Percentiles rank a stretch among this genome's conserved stretches.
Evolutionary conservation across 352 stramenopile genomes (phyloP).

Genomic region (Aphanomyces cochlioides): DNA sequence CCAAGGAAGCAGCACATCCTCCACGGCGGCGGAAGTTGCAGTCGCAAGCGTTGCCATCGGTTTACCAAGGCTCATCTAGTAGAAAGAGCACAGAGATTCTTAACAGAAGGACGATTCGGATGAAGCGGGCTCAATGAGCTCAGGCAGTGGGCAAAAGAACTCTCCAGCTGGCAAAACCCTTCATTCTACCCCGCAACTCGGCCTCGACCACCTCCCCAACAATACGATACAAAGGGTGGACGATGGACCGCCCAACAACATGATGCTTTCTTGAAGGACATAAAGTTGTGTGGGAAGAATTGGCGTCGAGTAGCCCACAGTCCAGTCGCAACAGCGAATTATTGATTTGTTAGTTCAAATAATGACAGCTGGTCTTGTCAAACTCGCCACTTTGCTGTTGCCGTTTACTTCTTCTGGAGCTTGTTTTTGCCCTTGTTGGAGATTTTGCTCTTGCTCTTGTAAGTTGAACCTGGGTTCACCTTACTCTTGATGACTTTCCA

Average conservation of each 20-base stretch:
- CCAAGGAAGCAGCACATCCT: conserved; percentile 69
- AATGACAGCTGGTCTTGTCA: too few species aligned
- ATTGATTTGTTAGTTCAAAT: too few species aligned
- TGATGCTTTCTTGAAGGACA: conserved; percentile 77
- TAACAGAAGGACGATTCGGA: conserved; percentile 44
- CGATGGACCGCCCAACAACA: conserved; percentile 88
- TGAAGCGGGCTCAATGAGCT: conserved; percentile 20
- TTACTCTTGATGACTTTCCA: too few species aligned
- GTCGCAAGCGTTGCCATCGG: conserved; percentile 78
- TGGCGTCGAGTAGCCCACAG: conserved; percentile 71
- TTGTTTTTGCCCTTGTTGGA: too few species aligned
- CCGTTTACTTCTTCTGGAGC: too few species aligned
- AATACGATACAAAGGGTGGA: conserved; percentile 57
- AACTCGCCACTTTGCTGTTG: too few species aligned
- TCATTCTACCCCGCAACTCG: conserved; percentile 31
- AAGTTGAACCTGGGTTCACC: too few species aligned
- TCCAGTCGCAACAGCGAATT: too few species aligned
- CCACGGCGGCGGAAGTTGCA: conserved; percentile 71
- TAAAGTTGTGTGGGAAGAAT: conserved; percentile 84
- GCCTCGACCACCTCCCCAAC: conserved; percentile 28
- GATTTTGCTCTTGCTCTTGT: too few species aligned
- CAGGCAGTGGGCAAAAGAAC: conserved; percentile 4
- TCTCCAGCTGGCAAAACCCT: conserved; percentile 31
- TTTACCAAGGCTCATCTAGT: conserved; percentile 78
- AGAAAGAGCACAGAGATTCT: too few species aligned